phyloP scores from a whole-genome alignment of 2,329 filamentous ascomycete genomes.

The Proliferodiscus dingleyae region DNA sequence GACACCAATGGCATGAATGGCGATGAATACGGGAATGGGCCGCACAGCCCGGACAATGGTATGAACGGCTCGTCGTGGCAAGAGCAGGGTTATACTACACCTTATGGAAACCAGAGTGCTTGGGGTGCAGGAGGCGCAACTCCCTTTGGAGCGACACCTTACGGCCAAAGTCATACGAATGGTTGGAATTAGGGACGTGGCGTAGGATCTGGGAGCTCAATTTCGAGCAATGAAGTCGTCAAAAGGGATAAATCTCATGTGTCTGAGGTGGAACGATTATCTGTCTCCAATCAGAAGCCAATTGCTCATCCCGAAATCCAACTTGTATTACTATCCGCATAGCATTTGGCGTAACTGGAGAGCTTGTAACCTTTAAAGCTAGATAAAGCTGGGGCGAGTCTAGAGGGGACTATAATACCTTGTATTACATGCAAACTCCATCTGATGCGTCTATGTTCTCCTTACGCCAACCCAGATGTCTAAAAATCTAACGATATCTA shows the following conservation, averaged over 20 bases:
- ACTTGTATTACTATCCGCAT: constrained; percentile 19
- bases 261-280: no score
- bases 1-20: constrained; percentile 46
- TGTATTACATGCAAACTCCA: constrained; percentile 17
- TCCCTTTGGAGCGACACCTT: constrained; percentile 57
- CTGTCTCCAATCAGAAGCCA: background rate
- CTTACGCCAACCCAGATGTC: constrained; percentile 9
- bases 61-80: constrained; percentile 56
- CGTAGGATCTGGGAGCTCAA: no score
- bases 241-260: no score
- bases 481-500: no score
- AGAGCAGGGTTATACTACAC: constrained; percentile 62
- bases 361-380: constrained; percentile 1
- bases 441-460: constrained; percentile 21
- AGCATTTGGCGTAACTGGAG: constrained; percentile 18
- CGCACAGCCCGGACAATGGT: constrained; percentile 55
- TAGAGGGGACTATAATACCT: constrained; percentile 20
- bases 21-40: constrained; percentile 48
- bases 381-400: constrained; percentile 11
- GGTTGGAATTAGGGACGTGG: constrained; percentile 22
- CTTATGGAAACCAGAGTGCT: constrained; percentile 52
- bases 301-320: background rate
- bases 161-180: constrained; percentile 41
- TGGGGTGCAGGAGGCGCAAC: constrained; percentile 60
- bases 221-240: no score